A percentile compares a stretch with the other conserved stretches of the same genome.
Conservation (phyloP, 768 basidiomycete genomes). For the Hemileccinum impolitum region DNA sequence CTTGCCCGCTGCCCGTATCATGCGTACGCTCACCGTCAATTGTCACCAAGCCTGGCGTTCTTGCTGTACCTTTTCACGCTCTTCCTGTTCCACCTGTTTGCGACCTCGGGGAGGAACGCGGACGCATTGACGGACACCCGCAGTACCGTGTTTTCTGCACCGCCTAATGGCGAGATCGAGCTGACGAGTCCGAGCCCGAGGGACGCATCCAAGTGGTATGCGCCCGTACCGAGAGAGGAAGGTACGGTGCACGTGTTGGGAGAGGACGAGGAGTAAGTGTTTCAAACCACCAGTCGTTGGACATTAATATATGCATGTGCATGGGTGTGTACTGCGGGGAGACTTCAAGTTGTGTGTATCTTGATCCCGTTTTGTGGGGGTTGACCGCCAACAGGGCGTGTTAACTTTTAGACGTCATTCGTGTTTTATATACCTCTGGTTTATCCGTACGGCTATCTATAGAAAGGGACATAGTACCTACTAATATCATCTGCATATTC, state of each 20-base stretch:
- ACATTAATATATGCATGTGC: neutral
- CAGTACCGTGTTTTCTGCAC: conserved; percentile 21
- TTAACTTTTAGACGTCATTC: neutral
- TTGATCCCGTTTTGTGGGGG: neutral
- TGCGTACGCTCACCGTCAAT: conserved; percentile 32
- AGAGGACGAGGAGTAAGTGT: conserved; percentile 43
- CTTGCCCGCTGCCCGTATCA: neutral
- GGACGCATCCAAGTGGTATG: conserved; percentile 56
- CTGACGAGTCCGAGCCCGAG: conserved; percentile 33
- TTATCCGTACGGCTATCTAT: no score
- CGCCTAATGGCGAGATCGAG: conserved; percentile 39
- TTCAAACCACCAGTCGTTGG: no score
- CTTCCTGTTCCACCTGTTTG: conserved; percentile 66
- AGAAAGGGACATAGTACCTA: no score
- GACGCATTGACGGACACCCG: conserved; percentile 4
- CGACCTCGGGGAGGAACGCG: conserved; percentile 59
- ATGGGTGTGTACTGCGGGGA: neutral
- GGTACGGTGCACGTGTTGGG: conserved; percentile 44
- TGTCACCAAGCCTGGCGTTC: conserved; percentile 51
- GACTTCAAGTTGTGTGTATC: neutral
- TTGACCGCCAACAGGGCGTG: neutral
- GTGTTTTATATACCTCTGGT: neutral
- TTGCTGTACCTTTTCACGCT: conserved; percentile 71
- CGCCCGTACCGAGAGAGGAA: conserved; percentile 50
- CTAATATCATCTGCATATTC: no score